These are phyloP conservation scores for Xanthoconium separans DNA, from an alignment of 1,284 basidiomycete genomes.

Conservation along the genomic window DNA sequence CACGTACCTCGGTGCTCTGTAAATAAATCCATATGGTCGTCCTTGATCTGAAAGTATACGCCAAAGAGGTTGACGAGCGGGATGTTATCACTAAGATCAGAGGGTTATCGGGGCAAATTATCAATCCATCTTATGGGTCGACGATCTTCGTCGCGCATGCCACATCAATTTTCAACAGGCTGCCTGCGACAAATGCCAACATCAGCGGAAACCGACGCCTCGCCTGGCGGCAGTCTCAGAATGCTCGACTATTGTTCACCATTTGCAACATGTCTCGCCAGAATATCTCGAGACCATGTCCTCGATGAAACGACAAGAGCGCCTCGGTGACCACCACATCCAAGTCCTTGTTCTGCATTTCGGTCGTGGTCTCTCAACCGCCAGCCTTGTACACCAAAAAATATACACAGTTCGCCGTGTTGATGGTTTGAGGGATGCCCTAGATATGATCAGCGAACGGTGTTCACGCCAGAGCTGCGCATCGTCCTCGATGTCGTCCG, in stretches of 20 bases:
- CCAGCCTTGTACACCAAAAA: conserved; percentile 82
- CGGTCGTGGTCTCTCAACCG: conserved; percentile 46
- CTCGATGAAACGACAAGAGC: conserved; percentile 87
- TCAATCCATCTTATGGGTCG: conserved; percentile 63
- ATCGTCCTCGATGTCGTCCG: too few species aligned
- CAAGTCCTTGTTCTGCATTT: conserved; percentile 41
- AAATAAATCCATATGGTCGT: conserved; percentile 99
- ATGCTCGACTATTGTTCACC: conserved; percentile 89
- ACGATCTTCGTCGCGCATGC: conserved; percentile 68
- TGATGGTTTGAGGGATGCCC: conserved; percentile 96
- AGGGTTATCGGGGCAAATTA: background rate
- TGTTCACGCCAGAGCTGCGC: too few species aligned
- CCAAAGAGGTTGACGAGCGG: conserved; percentile 94
- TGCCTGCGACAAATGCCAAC: conserved; percentile 74
- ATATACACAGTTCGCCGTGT: conserved; percentile 96
- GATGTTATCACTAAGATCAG: conserved; percentile 70
- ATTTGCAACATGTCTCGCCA: conserved; percentile 94
- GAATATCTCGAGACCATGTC: conserved; percentile 93
- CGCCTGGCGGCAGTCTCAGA: background rate
- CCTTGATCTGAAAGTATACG: conserved; percentile 93
- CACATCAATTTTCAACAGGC: conserved; percentile 90
- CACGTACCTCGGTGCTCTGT: conserved; percentile 82
- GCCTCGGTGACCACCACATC: conserved; percentile 83
- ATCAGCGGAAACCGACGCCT: conserved; percentile 8
- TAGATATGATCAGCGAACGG: conserved; percentile 99